A percentile compares a stretch with the other conserved stretches of the same genome.
Conservation (phyloP, 2,329 filamentous ascomycete species). For the Epicoccum nigrum region DNA sequence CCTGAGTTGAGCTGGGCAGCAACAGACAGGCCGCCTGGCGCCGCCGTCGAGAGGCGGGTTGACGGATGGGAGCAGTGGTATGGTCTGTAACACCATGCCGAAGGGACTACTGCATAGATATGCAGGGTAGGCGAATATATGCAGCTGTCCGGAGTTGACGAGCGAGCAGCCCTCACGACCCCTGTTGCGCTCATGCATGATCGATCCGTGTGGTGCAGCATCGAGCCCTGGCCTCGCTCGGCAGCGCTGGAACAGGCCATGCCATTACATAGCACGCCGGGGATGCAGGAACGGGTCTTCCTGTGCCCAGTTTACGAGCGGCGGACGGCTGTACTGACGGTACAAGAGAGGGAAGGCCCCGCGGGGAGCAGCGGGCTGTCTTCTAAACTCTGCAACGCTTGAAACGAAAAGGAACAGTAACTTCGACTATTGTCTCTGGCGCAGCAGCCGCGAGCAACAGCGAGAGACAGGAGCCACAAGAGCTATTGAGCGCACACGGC, state of each 20-base stretch:
- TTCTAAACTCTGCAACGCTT: background rate
- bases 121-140: background rate
- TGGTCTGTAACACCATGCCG: background rate
- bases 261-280: constrained; percentile 2
- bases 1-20: constrained; percentile 3
- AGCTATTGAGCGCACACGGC: constrained; percentile 9
- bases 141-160: background rate
- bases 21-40: background rate
- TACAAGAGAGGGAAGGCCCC: constrained; percentile 13
- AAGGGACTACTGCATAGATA: background rate
- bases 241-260: constrained; percentile 5
- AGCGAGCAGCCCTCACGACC: background rate
- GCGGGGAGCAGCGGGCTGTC: background rate
- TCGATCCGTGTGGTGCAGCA: constrained; percentile 3
- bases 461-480: constrained; percentile 4
- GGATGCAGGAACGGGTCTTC: constrained; percentile 12
- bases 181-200: constrained; percentile 7
- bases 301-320: constrained; percentile 4
- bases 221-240: constrained; percentile 1
- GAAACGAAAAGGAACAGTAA: background rate
- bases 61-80: background rate
- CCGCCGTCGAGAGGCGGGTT: too few species aligned
- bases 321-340: background rate
- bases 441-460: constrained; percentile 6
- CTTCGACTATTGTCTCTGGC: constrained; percentile 4